Evolutionary conservation across 169 alveolate species (phyloP), one percentile per base, ranked within the genome.

Genomic region (Eimeria necatrix): DNA sequence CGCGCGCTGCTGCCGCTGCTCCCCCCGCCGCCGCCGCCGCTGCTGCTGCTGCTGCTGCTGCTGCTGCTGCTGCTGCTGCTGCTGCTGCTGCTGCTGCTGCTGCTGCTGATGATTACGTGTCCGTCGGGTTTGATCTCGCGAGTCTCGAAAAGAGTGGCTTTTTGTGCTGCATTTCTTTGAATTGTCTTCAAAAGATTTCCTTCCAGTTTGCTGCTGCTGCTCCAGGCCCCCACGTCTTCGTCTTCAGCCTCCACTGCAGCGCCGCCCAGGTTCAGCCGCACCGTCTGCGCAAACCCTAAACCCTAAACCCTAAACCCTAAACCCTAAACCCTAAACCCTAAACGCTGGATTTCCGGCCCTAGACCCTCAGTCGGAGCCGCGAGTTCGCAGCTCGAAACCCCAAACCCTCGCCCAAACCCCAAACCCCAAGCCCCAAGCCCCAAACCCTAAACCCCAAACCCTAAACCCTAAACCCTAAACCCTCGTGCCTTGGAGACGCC

Each of bases 221-320:
- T 61, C 94, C 94, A 87, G 10, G 94, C 94, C 56, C 94, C 94
- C 24, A 76, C 94, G 26, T 87, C 94, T 20, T 64, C 70, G 56
- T 87, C 94, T 52, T 53, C 74, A 16, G 73, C 84, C 73, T 68
- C 86, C 71, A 87, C 86, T 14, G 41, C 94, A 8, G 52, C 26
- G 12, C 94, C 94, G 20, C 70, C 6, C 32, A 85, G 81, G 41
- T 85, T 85, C n/a, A 85, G 81, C 24, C 64, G 78, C 80, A 85
- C 71, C 7, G 93, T 85, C 93, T 85, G 81, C 32, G 24, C 49
- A 61, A 61, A 61, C 73, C 73, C 73, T 61, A 61, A 61, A 61
- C 73, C 73, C 73, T 61, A 61, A 61, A 61, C 73, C 73, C 73
- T 61, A 61, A 61, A 61, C 73, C 73, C 73, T 61, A 61, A 61